phyloP scores from a whole-genome alignment of 2,329 filamentous ascomycete species.

The Aspergillus sp. region DNA sequence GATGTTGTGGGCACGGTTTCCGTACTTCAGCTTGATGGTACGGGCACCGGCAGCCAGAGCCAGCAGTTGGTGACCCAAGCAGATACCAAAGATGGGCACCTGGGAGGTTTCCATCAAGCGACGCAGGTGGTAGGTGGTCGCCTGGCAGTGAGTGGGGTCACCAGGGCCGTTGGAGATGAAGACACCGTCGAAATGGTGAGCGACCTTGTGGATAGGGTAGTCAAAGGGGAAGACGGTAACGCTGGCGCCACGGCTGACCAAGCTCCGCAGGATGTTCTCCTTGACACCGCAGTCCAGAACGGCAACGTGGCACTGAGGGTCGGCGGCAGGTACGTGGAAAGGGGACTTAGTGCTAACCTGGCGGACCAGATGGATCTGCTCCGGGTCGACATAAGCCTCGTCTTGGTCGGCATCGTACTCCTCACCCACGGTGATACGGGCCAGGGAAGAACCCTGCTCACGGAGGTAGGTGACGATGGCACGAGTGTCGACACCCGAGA shows the following conservation, averaged over 20 bases:
- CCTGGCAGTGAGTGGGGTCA: slow-evolving; percentile 94
- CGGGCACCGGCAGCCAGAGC: slow-evolving; percentile 83
- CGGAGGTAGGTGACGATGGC: slow-evolving; percentile 94
- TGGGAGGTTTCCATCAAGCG: slow-evolving; percentile 89
- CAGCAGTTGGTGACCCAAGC: slow-evolving; percentile 93
- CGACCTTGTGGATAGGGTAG: slow-evolving; percentile 97
- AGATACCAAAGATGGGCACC: slow-evolving; percentile 95
- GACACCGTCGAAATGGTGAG: slow-evolving; percentile 95
- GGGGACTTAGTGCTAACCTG: slow-evolving; percentile 97
- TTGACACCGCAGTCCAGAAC: slow-evolving; percentile 98
- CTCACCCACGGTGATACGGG: slow-evolving; percentile 90
- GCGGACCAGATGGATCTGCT: slow-evolving; percentile 94
- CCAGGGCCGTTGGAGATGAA: slow-evolving; percentile 99
- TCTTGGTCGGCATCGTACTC: slow-evolving; percentile 99
- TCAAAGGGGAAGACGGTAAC: slow-evolving; percentile 95
- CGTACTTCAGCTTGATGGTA: slow-evolving; percentile 98
- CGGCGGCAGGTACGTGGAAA: slow-evolving; percentile 85
- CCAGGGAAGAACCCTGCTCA: slow-evolving; percentile 94
- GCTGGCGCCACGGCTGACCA: slow-evolving; percentile 86
- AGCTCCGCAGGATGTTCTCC: slow-evolving; percentile 96
- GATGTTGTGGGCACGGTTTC: slow-evolving; percentile 98
- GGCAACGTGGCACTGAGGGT: slow-evolving; percentile 84
- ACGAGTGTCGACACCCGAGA: slow-evolving; percentile 94
- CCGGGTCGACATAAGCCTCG: slow-evolving; percentile 91
- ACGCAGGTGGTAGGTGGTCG: slow-evolving; percentile 87